Conservation (phyloP, 2,329 filamentous ascomycete genomes). For the Didymella sp. region DNA sequence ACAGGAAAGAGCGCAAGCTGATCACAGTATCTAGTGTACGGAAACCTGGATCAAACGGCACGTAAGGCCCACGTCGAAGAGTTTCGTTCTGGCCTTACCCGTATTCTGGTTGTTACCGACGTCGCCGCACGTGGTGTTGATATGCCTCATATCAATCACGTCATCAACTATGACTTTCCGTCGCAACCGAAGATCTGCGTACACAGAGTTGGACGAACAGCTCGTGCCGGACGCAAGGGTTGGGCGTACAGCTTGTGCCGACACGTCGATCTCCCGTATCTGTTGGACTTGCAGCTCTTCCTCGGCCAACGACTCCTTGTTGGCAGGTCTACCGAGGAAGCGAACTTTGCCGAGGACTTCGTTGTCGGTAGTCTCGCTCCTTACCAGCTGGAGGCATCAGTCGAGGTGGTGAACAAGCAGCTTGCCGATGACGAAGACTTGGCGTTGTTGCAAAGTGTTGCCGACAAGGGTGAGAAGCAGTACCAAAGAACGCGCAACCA, state of each 20-base stretch:
- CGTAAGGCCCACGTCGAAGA: conserved; percentile 90
- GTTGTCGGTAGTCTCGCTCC: conserved; percentile 79
- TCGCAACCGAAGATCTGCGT: conserved; percentile 97
- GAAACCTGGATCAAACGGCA: conserved; percentile 91
- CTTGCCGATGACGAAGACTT: conserved; percentile 79
- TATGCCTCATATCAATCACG: conserved; percentile 93
- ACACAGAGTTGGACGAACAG: conserved; percentile 94
- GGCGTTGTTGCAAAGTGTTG: conserved; percentile 71
- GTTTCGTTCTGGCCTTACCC: conserved; percentile 82
- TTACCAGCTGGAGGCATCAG: conserved; percentile 74
- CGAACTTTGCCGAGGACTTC: conserved; percentile 82
- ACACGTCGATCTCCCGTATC: conserved; percentile 86
- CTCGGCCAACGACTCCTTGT: conserved; percentile 82
- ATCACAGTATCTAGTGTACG: conserved; percentile 68
- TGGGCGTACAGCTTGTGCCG: conserved; percentile 95
- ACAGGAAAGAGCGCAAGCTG: background rate
- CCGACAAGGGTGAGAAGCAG: conserved; percentile 87
- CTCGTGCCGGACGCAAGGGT: conserved; percentile 87
- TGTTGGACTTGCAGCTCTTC: conserved; percentile 93
- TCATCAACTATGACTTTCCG: conserved; percentile 98
- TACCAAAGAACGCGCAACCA: conserved; percentile 90
- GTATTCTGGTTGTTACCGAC: conserved; percentile 94
- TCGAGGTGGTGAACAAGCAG: conserved; percentile 84
- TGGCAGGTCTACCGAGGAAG: conserved; percentile 66
- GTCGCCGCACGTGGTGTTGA: conserved; percentile 97